Base-by-base conservation (phyloP, 306 rosid species). In the Dalbergia cochinchinensis region DNA sequence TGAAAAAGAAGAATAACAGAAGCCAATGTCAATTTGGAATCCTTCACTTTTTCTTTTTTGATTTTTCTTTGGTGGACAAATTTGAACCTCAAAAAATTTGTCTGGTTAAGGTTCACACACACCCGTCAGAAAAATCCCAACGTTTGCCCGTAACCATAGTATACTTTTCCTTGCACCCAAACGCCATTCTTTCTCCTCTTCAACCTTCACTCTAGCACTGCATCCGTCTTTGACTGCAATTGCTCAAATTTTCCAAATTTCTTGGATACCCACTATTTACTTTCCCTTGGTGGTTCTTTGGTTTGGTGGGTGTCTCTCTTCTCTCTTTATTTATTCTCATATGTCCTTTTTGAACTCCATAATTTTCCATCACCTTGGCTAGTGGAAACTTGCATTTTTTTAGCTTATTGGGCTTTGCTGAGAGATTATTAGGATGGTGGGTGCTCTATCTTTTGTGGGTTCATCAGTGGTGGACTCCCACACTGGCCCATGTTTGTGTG, bases 61-160 rank as follows among this genome's bases (percentile, higher is more conserved):
- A 12, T 22, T 80, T 74, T 70, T 61, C 37, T 51, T 15, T 63
- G 63, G 65, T 83, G 80, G 86, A 70, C 42, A 72, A 85, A 35
- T 89, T 85, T 82, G 71, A 86, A 69, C 97, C 97, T 86, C 85
- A 89, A 4, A 53, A 15, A 31, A 19, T 84, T 83, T 78, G 67
- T 85, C 78, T 81, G 86, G 90, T 89, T 69, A 39, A 79, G 70
- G 58, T 86, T 86, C 85, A 13, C 75, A 57, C 83, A 82, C 76
- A 14, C 86, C 64, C 51, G 70, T 97, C 98, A 89, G 90, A 92
- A 41, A 72, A 66, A 66, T 64, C 67, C 78, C 84, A 12, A 12
- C 13, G 19, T 50, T 50, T 59, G 8, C 44, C 4, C 61, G 51
- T 47, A 68, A 1, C 2, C 31, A 0, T 26, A 5, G 79, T 64